phyloP scores from a whole-genome alignment of 495 filamentous ascomycete genomes.

The Penicillium longicatenatum region DNA sequence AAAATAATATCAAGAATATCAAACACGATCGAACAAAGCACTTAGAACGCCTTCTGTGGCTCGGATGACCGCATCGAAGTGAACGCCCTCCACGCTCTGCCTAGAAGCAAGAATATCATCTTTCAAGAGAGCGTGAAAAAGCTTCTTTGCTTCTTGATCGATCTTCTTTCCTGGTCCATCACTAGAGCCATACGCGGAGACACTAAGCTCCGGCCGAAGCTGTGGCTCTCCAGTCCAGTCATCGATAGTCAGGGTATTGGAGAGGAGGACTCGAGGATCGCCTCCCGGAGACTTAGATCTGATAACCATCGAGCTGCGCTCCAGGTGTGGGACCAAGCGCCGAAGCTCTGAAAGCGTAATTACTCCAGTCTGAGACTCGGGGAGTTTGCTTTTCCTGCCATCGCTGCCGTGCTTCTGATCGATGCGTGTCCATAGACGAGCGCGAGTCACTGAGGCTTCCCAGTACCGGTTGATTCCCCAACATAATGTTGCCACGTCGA shows the following conservation, averaged over 20 bases:
- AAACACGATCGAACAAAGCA: conserved; percentile 33
- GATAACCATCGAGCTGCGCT: conserved; percentile 45
- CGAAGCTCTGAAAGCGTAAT: conserved; percentile 32
- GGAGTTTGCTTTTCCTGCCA: neutral
- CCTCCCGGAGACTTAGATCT: conserved; percentile 17
- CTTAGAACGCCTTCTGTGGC: conserved; percentile 39
- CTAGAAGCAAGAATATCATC: conserved; percentile 21
- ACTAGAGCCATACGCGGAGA: conserved; percentile 26
- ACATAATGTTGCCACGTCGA: conserved; percentile 46
- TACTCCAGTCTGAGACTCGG: conserved; percentile 6
- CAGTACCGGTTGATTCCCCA: conserved; percentile 49
- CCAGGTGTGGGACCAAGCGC: conserved; percentile 38
- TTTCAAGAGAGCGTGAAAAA: conserved; percentile 42
- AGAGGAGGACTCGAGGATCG: conserved; percentile 30
- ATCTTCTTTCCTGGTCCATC: conserved; percentile 29
- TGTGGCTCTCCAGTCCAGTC: conserved; percentile 47
- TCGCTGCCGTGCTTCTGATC: conserved; percentile 27
- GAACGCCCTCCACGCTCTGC: conserved; percentile 16
- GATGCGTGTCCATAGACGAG: conserved; percentile 41
- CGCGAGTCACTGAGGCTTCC: conserved; percentile 42
- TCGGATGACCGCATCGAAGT: conserved; percentile 33
- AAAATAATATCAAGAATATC: conserved; percentile 2
- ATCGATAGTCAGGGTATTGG: conserved; percentile 37
- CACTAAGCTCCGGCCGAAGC: conserved; percentile 36
- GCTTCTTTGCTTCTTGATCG: conserved; percentile 40